phyloP scores from a whole-genome alignment of 2,329 filamentous ascomycete genomes.

The Didymella segeticola region DNA sequence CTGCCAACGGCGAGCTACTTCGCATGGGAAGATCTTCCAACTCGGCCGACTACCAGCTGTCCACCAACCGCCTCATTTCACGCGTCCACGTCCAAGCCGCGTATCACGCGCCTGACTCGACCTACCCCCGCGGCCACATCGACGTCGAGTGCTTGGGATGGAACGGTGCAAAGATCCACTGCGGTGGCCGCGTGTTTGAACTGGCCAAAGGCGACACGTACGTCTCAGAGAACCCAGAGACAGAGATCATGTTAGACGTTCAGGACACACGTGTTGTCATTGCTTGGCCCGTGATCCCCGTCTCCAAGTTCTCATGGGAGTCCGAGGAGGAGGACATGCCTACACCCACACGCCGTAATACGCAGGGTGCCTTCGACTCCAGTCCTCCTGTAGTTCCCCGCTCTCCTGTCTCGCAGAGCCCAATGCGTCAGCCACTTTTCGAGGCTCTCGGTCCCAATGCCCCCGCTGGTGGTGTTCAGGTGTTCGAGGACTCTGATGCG shows the following conservation, averaged over 20 bases:
- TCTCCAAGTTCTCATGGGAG: conserved; percentile 52
- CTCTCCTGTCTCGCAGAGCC: conserved; percentile 79
- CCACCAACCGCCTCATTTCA: conserved; percentile 89
- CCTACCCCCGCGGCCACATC: conserved; percentile 76
- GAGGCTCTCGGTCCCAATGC: conserved; percentile 42
- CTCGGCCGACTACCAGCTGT: conserved; percentile 94
- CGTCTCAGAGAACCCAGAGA: conserved; percentile 83
- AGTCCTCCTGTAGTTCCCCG: conserved; percentile 70
- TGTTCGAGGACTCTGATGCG: conserved; percentile 50
- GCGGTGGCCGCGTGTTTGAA: conserved; percentile 85
- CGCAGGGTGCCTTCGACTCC: conserved; percentile 59
- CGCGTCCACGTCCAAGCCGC: conserved; percentile 89
- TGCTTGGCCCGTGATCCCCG: conserved; percentile 79
- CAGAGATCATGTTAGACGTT: conserved; percentile 94
- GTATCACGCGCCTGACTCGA: conserved; percentile 74
- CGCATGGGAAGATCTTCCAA: conserved; percentile 93
- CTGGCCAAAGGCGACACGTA: conserved; percentile 88
- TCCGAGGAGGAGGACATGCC: conserved; percentile 65
- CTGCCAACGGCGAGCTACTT: conserved; percentile 79
- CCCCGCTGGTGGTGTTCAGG: conserved; percentile 38
- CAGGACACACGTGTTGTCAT: conserved; percentile 90
- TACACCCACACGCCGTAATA: conserved; percentile 42
- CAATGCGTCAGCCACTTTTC: conserved; percentile 57
- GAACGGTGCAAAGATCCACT: conserved; percentile 95
- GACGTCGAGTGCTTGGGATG: conserved; percentile 92